A percentile compares a stretch with the other conserved stretches of the same genome.
Conservation (phyloP, 495 filamentous ascomycete species). For the Aspergillus taichungensis region DNA sequence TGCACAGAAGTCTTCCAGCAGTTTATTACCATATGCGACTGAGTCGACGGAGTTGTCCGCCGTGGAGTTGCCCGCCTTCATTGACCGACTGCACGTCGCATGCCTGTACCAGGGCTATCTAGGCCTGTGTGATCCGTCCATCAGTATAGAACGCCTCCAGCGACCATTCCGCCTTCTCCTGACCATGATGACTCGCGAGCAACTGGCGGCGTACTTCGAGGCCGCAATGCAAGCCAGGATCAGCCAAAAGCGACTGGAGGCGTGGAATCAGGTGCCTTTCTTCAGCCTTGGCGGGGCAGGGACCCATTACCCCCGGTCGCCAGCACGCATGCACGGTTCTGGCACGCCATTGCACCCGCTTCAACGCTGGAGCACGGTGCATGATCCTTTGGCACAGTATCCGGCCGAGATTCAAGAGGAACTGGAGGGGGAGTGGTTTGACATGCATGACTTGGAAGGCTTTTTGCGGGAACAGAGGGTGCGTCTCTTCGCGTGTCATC, state of each 20-base stretch:
- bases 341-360: constrained; percentile 6
- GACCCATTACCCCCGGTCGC: constrained; percentile 44
- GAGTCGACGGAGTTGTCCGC: constrained; percentile 31
- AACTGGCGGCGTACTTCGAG: constrained; percentile 38
- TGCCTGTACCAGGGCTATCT: constrained; percentile 50
- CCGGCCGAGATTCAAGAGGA: constrained; percentile 20
- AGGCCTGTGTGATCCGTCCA: constrained; percentile 44
- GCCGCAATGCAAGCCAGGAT: constrained; percentile 17
- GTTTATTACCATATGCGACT: background rate
- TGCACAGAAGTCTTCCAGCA: background rate
- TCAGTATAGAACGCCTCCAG: constrained; percentile 39
- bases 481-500: constrained; percentile 4
- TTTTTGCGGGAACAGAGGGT: constrained; percentile 41
- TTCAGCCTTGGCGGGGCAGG: constrained; percentile 57
- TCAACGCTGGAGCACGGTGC: constrained; percentile 22
- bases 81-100: constrained; percentile 56
- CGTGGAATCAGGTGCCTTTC: constrained; percentile 51
- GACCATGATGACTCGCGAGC: constrained; percentile 41
- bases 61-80: constrained; percentile 43
- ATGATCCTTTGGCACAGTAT: constrained; percentile 17
- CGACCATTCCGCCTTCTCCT: constrained; percentile 60
- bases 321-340: constrained; percentile 16
- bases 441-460: constrained; percentile 62
- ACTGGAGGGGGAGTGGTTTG: constrained; percentile 64
- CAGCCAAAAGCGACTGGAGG: constrained; percentile 32